These are phyloP conservation scores for Scortechinia acanthostroma DNA, from an alignment of 2,329 filamentous ascomycete species.

Conservation along the genomic window DNA sequence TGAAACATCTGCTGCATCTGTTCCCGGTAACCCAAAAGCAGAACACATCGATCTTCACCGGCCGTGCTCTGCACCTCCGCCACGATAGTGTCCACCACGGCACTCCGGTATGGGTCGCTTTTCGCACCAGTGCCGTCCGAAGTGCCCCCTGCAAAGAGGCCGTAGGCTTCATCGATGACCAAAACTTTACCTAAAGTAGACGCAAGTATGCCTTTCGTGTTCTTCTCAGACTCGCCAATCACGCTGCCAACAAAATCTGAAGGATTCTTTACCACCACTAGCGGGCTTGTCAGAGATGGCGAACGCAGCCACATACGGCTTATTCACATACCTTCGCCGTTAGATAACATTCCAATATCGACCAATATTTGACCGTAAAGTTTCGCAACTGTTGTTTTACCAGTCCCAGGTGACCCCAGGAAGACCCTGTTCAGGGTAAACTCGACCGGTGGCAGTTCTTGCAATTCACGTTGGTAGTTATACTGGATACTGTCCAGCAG, in stretches of 20 bases:
- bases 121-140: slow-evolving; percentile 12
- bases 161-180: slow-evolving; percentile 76
- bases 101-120: slow-evolving; percentile 41
- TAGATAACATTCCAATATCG: slow-evolving; percentile 60
- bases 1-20: slow-evolving; percentile 68
- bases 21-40: slow-evolving; percentile 65
- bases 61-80: slow-evolving; percentile 65
- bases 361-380: slow-evolving; percentile 64
- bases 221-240: slow-evolving; percentile 61
- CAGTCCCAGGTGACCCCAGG: slow-evolving; percentile 66
- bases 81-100: slow-evolving; percentile 69
- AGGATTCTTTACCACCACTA: slow-evolving; percentile 66
- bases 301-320: not conserved
- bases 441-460: slow-evolving; percentile 48
- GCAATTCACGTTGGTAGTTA: slow-evolving; percentile 62
- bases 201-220: slow-evolving; percentile 66
- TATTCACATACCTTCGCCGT: slow-evolving; percentile 48
- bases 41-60: slow-evolving; percentile 66
- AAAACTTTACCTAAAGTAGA: slow-evolving; percentile 66
- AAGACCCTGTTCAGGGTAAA: slow-evolving; percentile 65
- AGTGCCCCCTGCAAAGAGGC: slow-evolving; percentile 37
- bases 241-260: slow-evolving; percentile 63
- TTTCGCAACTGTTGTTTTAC: slow-evolving; percentile 71
- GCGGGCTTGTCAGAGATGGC: too few relatives aligned
- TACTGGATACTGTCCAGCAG: slow-evolving; percentile 52